Percentiles rank a stretch among this genome's conserved stretches.
Conservation (phyloP, 106 monocot genomes). For the Acorus calamus region DNA sequence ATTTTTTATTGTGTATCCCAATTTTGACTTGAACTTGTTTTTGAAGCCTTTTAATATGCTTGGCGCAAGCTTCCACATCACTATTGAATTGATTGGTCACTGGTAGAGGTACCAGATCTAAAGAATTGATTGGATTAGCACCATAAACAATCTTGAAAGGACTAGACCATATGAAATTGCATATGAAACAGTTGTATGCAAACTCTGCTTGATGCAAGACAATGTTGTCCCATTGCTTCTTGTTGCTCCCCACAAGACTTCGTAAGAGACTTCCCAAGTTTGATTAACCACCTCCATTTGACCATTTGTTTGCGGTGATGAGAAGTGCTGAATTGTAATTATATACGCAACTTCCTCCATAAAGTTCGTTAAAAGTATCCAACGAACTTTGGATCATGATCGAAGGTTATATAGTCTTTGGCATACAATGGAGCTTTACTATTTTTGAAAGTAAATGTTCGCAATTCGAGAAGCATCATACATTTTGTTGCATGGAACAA, state of each 20-base stretch:
- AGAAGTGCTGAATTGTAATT: not conserved
- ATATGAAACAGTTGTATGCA: not conserved
- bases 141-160: not conserved
- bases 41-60: not conserved
- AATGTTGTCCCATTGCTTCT: slow-evolving; percentile 3
- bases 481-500: not conserved
- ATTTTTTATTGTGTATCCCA: slow-evolving; percentile 3
- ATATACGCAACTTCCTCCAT: not conserved
- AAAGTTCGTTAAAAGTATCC: not conserved
- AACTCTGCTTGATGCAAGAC: slow-evolving; percentile 5
- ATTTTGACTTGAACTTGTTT: not conserved
- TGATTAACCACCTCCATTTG: slow-evolving; percentile 1
- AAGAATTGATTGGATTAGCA: not conserved
- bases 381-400: not conserved
- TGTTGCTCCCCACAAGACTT: not conserved
- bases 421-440: not conserved
- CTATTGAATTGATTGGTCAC: not conserved
- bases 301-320: not conserved
- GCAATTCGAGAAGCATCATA: not conserved
- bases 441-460: no score
- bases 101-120: slow-evolving; percentile 1
- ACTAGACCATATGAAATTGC: not conserved
- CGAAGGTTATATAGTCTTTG: not conserved
- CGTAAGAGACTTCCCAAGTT: not conserved
- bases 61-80: not conserved